Evolutionary conservation across 805 yeast genomes (phyloP), one percentile per base, ranked within the genome.

Genomic region (Candida taoyuanica): DNA sequence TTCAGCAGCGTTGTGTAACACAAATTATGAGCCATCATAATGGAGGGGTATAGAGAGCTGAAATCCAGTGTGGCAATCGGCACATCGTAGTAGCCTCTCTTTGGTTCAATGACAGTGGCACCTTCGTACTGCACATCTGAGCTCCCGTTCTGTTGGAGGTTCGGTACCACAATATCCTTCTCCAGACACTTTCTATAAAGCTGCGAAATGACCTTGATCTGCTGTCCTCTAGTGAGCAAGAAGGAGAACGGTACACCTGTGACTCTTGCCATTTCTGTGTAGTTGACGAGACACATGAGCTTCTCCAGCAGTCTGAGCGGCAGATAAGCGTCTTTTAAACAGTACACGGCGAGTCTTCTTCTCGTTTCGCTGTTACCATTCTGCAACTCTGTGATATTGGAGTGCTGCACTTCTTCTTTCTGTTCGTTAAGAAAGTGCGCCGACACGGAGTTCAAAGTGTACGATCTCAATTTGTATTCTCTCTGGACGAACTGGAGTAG

Each of bases 191-290:
- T 94, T 50, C 99, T 73, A 64, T 86, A 93, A 34, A 93, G 68
- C 64, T 93, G 99, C 0, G 98, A 89, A 34, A 93, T 79, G 55
- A 93, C 99, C 61, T 93, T 93, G 60, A 93, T 91, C 63, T 94
- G 98, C 66, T 93, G 99, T 28, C 99, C 99, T 57, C 99, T 75
- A 13, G 94, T 60, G 31, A 93, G 65, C 44, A 93, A 70, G 56
- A 79, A 91, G 1, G 96, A 83, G 54, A 93, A 87, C 0, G 99
- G 98, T 9, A 93, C 98, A 48, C 99, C 99, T 0, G 98, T 93
- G 19, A 93, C 99, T 67, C 99, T 81, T 2, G 98, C 97, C 99
- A 93, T 93, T 64, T 93, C 99, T 1, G 97, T 91, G 63, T 93
- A 93, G 56, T 93, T 93, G 44, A 94, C 95, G 44, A 93, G 68